These are phyloP conservation scores for Cyclostephanos tholiformis DNA, from an alignment of 108 stramenopile genomes.

Conservation along the genomic window DNA sequence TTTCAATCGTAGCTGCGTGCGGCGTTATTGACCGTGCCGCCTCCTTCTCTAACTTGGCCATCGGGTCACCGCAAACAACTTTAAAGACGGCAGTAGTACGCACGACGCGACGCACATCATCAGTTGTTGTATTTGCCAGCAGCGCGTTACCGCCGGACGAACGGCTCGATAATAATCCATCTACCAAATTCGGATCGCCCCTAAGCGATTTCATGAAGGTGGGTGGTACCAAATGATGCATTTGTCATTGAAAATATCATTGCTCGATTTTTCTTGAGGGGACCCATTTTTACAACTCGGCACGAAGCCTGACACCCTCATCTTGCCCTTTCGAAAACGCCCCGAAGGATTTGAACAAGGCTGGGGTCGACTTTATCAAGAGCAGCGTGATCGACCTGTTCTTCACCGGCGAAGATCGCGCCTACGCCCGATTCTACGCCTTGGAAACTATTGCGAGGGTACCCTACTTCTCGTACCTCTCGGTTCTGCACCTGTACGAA, in stretches of 20 bases:
- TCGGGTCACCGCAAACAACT: too few species aligned
- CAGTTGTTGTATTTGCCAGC: constrained; percentile 14
- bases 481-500: constrained; percentile 91
- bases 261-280: too few species aligned
- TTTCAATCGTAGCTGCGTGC: neutral
- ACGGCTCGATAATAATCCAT: constrained; percentile 39
- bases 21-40: too few species aligned
- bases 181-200: constrained; percentile 49
- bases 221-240: constrained; percentile 22
- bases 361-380: constrained; percentile 46
- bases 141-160: constrained; percentile 14
- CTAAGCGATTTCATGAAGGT: constrained; percentile 41
- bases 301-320: too few species aligned
- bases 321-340: neutral
- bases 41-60: too few species aligned
- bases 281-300: too few species aligned
- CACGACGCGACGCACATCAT: neutral
- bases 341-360: constrained; percentile 35
- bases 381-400: constrained; percentile 47
- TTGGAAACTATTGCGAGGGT: constrained; percentile 95
- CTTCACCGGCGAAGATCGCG: constrained; percentile 50
- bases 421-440: constrained; percentile 87
- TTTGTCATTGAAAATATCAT: too few species aligned
- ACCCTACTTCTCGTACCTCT: constrained; percentile 94
- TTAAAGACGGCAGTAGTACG: too few species aligned